Conservation (phyloP, 1,139 yeast genomes). For the Candida buenavistaensis region DNA sequence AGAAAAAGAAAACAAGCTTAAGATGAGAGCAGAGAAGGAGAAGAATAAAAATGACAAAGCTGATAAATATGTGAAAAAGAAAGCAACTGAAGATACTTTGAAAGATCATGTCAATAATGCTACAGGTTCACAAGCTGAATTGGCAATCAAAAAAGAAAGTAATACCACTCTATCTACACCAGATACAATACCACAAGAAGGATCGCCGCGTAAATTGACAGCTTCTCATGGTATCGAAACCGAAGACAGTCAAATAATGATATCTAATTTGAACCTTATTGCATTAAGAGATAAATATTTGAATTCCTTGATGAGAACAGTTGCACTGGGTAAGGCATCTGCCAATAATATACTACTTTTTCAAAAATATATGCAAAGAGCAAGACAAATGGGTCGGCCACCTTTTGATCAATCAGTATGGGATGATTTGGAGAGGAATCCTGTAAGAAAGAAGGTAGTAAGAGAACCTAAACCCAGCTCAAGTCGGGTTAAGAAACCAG, state of each 20-base stretch:
- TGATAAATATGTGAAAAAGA: neutral
- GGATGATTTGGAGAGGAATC: slow-evolving; percentile 1
- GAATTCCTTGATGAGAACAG: slow-evolving; percentile 72
- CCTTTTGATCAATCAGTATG: slow-evolving; percentile 35
- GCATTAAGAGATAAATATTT: slow-evolving; percentile 72
- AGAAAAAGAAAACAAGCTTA: slow-evolving; percentile 14
- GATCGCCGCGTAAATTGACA: neutral
- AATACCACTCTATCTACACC: too few relatives aligned
- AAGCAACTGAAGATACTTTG: neutral
- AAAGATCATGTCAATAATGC: neutral
- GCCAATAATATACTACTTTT: slow-evolving; percentile 71
- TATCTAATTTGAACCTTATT: slow-evolving; percentile 75
- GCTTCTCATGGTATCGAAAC: slow-evolving; percentile 45
- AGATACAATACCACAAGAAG: neutral
- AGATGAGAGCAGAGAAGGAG: slow-evolving; percentile 12
- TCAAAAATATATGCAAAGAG: slow-evolving; percentile 76
- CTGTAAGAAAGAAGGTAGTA: slow-evolving; percentile 3
- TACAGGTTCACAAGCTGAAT: neutral
- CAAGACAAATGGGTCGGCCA: slow-evolving; percentile 72
- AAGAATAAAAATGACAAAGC: slow-evolving; percentile 2
- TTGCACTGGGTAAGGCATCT: slow-evolving; percentile 78
- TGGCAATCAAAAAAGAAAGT: too few relatives aligned
- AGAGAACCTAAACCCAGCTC: slow-evolving; percentile 1
- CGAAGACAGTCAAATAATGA: slow-evolving; percentile 74
- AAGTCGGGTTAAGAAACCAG: neutral